Percentiles rank a stretch among this genome's conserved stretches.
These are phyloP conservation scores for Salix viminalis DNA, from an alignment of 345 rosid genomes.

Conservation along the genomic window DNA sequence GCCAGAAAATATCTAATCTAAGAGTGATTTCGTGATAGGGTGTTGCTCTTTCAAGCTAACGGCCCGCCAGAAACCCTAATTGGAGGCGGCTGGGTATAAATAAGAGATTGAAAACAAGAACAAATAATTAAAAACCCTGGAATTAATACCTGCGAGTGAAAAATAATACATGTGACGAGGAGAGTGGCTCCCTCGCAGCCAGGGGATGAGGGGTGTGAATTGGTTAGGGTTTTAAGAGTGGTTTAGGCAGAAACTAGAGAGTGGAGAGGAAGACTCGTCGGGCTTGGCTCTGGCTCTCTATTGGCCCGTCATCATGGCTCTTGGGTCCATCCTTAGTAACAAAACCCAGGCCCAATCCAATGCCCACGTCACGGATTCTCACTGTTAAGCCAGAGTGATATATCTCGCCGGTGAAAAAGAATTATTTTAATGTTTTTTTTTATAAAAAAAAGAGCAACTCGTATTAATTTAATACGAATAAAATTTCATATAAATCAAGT, in stretches of 20 bases:
- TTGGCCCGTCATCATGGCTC: background rate
- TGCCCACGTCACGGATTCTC: too few species aligned
- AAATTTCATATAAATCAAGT: too few species aligned
- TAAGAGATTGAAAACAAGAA: too few species aligned
- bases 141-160: background rate
- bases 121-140: too few species aligned
- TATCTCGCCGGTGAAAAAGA: too few species aligned
- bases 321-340: background rate
- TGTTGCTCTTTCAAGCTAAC: background rate
- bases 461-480: too few species aligned
- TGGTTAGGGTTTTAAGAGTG: background rate
- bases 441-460: too few species aligned
- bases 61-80: background rate
- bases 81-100: background rate
- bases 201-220: background rate
- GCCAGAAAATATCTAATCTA: background rate
- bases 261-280: background rate
- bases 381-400: too few species aligned
- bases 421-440: too few species aligned
- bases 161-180: background rate
- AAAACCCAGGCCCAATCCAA: too few species aligned
- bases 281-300: background rate
- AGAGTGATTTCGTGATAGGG: background rate
- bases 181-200: background rate
- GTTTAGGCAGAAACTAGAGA: background rate